Base-by-base conservation (phyloP, 441 rosid genomes). In the Croton setiger region DNA sequence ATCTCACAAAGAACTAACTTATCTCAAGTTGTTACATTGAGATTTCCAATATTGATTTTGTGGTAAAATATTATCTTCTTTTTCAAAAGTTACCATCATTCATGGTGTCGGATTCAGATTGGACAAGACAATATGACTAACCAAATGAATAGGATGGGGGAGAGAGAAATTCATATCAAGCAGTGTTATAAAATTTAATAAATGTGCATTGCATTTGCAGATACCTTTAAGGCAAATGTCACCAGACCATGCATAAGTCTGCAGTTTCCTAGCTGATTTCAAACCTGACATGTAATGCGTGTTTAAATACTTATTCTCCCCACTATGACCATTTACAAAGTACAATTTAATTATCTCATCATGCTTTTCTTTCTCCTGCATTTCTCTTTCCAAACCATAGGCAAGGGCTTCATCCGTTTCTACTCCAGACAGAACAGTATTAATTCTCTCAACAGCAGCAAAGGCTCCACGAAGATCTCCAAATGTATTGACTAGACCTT, bases 331-430 rank as follows among this genome's bases (percentile, higher is more conserved):
- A 81, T 82, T 76, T 64, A 82, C 79, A 57, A 79, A 68, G 76
- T 89, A 91, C 72, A 91, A 73, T 63, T 74, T 85, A 71, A 78
- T 76, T 68, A 75, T 84, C 75, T 85, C 90, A 72, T 87, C 84
- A 60, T 78, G 74, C 37, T 66, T 71, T 71, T 80, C 77, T 72
- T 82, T 88, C 77, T 72, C 60, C 75, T 79, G 85, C 73, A 93
- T 81, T 72, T 91, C 96, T 84, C 79, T 93, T 78, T 89, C 96
- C 75, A 93, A 75, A 58, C 98, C 97, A 77, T 78, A 80, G 64
- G 97, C 95, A 79, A 93, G 98, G 74, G 97, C 87, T 75, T 87
- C 90, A 76, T 93, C 98, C 67, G 85, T 80, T 79, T 88, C 97
- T 73, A 85, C 84, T 21, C 86, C 83, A 37, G 95, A 85, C 59